Percentiles rank a stretch among this genome's conserved stretches.
Conservation (phyloP, 306 rosid species). For the Lathyrus aphaca region DNA sequence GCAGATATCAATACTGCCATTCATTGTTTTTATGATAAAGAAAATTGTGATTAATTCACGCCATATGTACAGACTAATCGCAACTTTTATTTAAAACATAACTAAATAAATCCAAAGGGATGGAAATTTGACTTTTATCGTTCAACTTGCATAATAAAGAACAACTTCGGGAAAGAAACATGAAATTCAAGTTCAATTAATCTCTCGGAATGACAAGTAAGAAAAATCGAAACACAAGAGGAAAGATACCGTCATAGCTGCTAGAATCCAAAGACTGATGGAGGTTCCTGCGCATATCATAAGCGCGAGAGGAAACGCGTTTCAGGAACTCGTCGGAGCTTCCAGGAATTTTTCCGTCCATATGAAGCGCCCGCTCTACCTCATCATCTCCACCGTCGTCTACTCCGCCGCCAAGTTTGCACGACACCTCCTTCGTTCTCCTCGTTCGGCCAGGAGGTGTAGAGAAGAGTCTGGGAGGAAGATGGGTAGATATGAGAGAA, state of each 20-base stretch:
- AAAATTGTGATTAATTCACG: no score
- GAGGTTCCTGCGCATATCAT: constrained; percentile 87
- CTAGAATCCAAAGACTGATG: constrained; percentile 79
- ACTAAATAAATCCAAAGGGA: not conserved
- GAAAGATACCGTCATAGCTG: constrained; percentile 80
- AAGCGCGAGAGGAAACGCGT: constrained; percentile 91
- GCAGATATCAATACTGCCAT: no score
- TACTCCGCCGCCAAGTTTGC: constrained; percentile 42
- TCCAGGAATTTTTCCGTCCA: constrained; percentile 82
- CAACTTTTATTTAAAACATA: no score
- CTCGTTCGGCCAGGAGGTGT: not conserved
- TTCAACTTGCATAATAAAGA: not conserved
- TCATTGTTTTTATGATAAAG: no score
- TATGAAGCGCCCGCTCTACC: constrained; percentile 74
- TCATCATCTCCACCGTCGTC: constrained; percentile 48
- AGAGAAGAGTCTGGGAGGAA: constrained; percentile 33
- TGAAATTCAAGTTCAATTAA: not conserved
- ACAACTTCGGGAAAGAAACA: not conserved
- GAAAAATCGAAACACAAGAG: not conserved
- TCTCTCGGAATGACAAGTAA: not conserved
- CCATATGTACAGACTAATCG: no score
- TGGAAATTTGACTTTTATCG: not conserved
- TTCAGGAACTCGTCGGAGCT: constrained; percentile 80
- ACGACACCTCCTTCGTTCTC: constrained; percentile 36
- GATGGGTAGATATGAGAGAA: constrained; percentile 36